phyloP scores from a whole-genome alignment of 768 basidiomycete genomes.

The Pulveroboletus sp. region DNA sequence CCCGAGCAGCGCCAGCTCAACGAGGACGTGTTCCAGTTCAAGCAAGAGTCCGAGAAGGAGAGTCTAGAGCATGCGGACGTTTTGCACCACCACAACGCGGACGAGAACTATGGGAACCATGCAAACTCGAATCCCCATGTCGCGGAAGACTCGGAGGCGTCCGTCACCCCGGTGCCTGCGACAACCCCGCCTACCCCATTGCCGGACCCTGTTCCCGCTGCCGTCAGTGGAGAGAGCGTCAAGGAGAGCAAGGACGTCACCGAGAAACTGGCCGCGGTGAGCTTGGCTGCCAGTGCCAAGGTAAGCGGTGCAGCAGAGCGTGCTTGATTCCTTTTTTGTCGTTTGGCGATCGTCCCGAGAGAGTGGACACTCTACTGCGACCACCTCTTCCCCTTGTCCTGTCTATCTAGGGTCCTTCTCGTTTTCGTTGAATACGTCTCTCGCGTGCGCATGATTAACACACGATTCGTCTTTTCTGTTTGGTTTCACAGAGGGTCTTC shows the following conservation, averaged over 20 bases:
- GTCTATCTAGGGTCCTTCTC: neutral
- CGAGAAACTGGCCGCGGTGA: conserved; percentile 27
- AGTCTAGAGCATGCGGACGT: conserved; percentile 39
- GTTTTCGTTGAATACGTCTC: conserved; percentile 1
- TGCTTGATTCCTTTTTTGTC: conserved; percentile 12
- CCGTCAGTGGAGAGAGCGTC: conserved; percentile 1
- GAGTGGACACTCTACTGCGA: too few species aligned
- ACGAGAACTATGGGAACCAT: neutral
- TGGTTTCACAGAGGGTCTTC: conserved; percentile 27
- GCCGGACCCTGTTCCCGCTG: conserved; percentile 2
- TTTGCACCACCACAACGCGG: conserved; percentile 46
- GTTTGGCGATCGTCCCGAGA: too few species aligned
- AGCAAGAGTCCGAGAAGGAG: conserved; percentile 73
- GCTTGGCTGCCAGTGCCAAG: conserved; percentile 31
- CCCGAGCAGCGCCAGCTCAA: conserved; percentile 48
- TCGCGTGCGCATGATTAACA: conserved; percentile 21
- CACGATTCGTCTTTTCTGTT: conserved; percentile 8
- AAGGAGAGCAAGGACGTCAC: conserved; percentile 24
- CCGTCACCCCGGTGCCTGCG: conserved; percentile 3
- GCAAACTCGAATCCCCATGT: neutral
- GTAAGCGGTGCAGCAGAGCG: conserved; percentile 18
- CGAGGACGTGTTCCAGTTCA: conserved; percentile 61
- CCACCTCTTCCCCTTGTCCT: neutral
- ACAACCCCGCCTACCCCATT: neutral
- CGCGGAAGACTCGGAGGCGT: neutral